Evolutionary conservation across 352 stramenopile genomes (phyloP), one percentile per base, ranked within the genome.

Genomic region (Globisporangium perplexum): DNA sequence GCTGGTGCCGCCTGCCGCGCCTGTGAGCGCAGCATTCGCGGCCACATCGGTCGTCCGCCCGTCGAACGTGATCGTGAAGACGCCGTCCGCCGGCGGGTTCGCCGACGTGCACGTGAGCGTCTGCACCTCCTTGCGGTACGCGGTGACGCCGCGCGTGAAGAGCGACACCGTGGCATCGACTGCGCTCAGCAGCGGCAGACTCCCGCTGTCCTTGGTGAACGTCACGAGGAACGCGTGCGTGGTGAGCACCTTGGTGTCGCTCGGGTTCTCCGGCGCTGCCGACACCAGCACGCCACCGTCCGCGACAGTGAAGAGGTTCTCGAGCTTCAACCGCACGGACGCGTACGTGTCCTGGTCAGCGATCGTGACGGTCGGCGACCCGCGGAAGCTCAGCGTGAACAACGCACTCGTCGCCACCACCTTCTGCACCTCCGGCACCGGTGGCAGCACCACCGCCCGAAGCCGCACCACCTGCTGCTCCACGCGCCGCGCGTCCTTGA

Each of bases 401-500:
- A 74, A 52, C 5, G 53, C 44, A 0, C 57, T 65, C 28, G 54
- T 63, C 22, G 85, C 72, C 1, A 66, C 26, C 10, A 93, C 69
- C 35, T 79, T 54, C 35, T 93, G 83, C 4, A 93, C 77, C 47
- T 82, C 80, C 26, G 62, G 51, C 15, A 77, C 60, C 0, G 66
- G 63, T 1, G 65, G 51, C 24, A 91, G 43, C 11, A 77, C 68
- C 7, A 90, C 75, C 0, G 78, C 83, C 1, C 75, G 67, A 4
- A 88, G 24, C 1, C 77, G 74, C 55, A 93, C 60, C 3, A 71
- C 77, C 45, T 93, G 83, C 20, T 88, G 38, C 47, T 90, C 83
- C 0, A 88, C 48, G 4, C 83, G 74, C 17, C 83, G 77, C 5
- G 66, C 68, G 57, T 98, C 96, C 52, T 96, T 96, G 14, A 97